Conservation (phyloP, 805 yeast species). For the Spathaspora girioi region DNA sequence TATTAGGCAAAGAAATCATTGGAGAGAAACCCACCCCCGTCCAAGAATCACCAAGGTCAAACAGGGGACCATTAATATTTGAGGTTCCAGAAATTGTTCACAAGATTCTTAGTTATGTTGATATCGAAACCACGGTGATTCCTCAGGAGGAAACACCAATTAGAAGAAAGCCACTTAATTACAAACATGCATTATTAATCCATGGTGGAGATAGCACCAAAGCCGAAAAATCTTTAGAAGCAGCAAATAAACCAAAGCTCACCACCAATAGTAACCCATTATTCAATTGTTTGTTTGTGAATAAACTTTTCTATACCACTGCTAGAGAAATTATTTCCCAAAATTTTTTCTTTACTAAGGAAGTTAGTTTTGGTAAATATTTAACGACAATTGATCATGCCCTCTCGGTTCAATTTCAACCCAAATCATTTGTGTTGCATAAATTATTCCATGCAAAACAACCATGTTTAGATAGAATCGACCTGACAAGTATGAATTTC, state of each 20-base stretch:
- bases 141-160: slow-evolving; percentile 61
- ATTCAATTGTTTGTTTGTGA: slow-evolving; percentile 65
- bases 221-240: slow-evolving; percentile 44
- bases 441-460: slow-evolving; percentile 58
- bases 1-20: not conserved
- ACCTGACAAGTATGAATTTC: slow-evolving; percentile 35
- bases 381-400: slow-evolving; percentile 5
- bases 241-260: slow-evolving; percentile 3
- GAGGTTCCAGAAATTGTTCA: slow-evolving; percentile 72
- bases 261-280: slow-evolving; percentile 25
- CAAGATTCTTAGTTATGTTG: slow-evolving; percentile 60
- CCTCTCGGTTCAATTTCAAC: slow-evolving; percentile 19
- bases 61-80: slow-evolving; percentile 39
- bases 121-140: slow-evolving; percentile 43
- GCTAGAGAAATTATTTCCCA: slow-evolving; percentile 54
- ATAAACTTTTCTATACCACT: slow-evolving; percentile 58
- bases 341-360: slow-evolving; percentile 48
- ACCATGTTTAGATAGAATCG: slow-evolving; percentile 47
- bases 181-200: slow-evolving; percentile 63
- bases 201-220: slow-evolving; percentile 47
- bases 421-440: slow-evolving; percentile 58
- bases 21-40: not conserved
- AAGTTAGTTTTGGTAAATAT: slow-evolving; percentile 11
- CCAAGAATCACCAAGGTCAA: not conserved
- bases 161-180: slow-evolving; percentile 67